Base-by-base conservation (phyloP, 2,329 filamentous ascomycete species). In the Coccinonectria pachysandricola region DNA sequence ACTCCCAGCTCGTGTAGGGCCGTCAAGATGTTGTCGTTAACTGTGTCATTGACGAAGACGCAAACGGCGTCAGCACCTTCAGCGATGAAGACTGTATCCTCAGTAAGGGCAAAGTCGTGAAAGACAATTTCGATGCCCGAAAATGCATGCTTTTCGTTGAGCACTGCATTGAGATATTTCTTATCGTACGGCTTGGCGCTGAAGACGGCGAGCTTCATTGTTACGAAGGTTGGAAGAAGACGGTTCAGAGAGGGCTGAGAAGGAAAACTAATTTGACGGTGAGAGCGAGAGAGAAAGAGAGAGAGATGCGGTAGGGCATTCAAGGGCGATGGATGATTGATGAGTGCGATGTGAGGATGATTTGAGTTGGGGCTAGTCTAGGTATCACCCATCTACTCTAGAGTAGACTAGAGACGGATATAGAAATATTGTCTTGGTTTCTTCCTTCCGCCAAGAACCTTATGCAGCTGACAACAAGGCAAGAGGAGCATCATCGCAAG, bases 1-100 rank as follows among this genome's bases (percentile, higher is more conserved):
- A 75, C 62, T 42, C 72, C 72, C 21, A 49, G 37, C 12, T 45
- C 34, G 27, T 63, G 54, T 7, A 79, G 63, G 1, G 56, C 53
- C 12, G 57, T 49, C 21, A 79, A 58, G 19, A 78, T 68, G 2
- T 53, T 44, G 5, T 51, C 59, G 27, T 61, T 54, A 12, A 78
- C 56, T 4, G 52, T 52, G 52, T 81, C 76, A 50, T 80, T 81
- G 46, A 80, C 76, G 41, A 81, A 81, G 41, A 71, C 68, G 52
- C 75, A 80, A 24, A 81, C 61, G 30, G 74, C 75, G 21, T 65
- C 54, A 31, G 64, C 60, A 18, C 58, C 64, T 2, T 53, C 44
- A 3, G 68, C 67, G 6, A 79, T 61, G 1, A 63, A 39, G 2
- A 63, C 70, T 0, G 75, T 81, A 23, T 73, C 64, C 15, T 57